Percentiles rank a stretch among this genome's conserved stretches.
phyloP scores from a whole-genome alignment of 768 basidiomycete species.

The Mrakia frigida region DNA sequence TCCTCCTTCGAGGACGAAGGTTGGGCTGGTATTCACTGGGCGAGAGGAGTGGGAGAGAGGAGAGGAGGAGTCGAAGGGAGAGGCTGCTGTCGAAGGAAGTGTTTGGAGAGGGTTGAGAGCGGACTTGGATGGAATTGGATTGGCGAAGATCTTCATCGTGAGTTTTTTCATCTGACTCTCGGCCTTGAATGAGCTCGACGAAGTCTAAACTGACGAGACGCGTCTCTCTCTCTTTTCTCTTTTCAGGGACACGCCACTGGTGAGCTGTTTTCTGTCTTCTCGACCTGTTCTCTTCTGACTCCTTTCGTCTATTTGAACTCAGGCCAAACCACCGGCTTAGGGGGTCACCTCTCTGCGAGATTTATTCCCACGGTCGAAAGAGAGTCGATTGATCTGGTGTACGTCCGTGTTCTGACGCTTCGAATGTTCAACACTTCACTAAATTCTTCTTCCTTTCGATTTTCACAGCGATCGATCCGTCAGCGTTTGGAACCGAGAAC shows the following conservation, averaged over 20 bases:
- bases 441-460: no score
- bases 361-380: constrained; percentile 96
- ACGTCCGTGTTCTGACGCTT: no score
- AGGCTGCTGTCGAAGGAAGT: constrained; percentile 63
- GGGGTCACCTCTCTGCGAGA: constrained; percentile 65
- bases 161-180: no score
- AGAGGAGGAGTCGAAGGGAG: constrained; percentile 70
- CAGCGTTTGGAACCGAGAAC: constrained; percentile 73
- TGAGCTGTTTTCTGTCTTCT: background rate
- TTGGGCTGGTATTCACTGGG: constrained; percentile 68
- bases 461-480: constrained; percentile 58
- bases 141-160: constrained; percentile 75
- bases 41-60: constrained; percentile 39
- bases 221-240: background rate
- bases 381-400: constrained; percentile 82
- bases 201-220: background rate
- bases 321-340: constrained; percentile 75
- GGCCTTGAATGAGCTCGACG: background rate
- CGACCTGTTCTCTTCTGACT: background rate
- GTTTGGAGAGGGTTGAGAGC: constrained; percentile 75
- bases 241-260: constrained; percentile 75
- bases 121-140: constrained; percentile 74
- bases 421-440: no score
- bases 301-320: constrained; percentile 32
- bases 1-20: constrained; percentile 66